Conservation (phyloP, 2,329 filamentous ascomycete genomes). For the Neoscytalidium dimidiatum region DNA sequence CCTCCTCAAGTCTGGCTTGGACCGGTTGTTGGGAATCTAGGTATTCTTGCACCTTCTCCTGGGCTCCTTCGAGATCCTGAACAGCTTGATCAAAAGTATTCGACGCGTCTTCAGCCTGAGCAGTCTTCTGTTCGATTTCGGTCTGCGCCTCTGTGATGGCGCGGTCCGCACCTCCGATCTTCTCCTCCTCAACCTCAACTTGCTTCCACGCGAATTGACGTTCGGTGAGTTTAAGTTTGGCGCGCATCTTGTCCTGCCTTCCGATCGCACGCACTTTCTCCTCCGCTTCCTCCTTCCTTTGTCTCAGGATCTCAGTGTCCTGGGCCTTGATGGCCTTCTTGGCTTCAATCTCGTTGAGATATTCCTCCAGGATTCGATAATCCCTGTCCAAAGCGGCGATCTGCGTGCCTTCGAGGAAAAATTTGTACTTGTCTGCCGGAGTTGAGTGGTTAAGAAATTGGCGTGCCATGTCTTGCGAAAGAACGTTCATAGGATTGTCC, state of each 20-base stretch:
- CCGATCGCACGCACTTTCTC: slow-evolving; percentile 63
- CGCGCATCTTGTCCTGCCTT: slow-evolving; percentile 64
- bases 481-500: slow-evolving; percentile 92
- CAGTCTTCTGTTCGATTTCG: slow-evolving; percentile 52
- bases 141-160: slow-evolving; percentile 24
- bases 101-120: slow-evolving; percentile 46
- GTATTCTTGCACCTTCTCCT: slow-evolving; percentile 34
- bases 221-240: slow-evolving; percentile 59
- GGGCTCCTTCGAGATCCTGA: slow-evolving; percentile 39
- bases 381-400: slow-evolving; percentile 90
- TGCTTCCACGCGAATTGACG: slow-evolving; percentile 76
- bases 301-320: slow-evolving; percentile 64
- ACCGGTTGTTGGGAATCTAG: slow-evolving; percentile 44
- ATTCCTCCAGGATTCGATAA: slow-evolving; percentile 80
- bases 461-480: slow-evolving; percentile 92
- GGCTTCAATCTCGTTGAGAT: slow-evolving; percentile 69
- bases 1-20: slow-evolving; percentile 49
- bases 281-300: slow-evolving; percentile 61
- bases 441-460: slow-evolving; percentile 88
- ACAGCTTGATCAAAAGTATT: slow-evolving; percentile 47
- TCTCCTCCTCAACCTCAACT: slow-evolving; percentile 72
- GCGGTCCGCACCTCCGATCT: slow-evolving; percentile 24
- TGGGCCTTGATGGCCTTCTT: slow-evolving; percentile 60
- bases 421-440: slow-evolving; percentile 86
- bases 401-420: slow-evolving; percentile 93